Evolutionary conservation across 495 filamentous ascomycete species (phyloP), one percentile per base, ranked within the genome.

Genomic region (Coniosporium apollinis): DNA sequence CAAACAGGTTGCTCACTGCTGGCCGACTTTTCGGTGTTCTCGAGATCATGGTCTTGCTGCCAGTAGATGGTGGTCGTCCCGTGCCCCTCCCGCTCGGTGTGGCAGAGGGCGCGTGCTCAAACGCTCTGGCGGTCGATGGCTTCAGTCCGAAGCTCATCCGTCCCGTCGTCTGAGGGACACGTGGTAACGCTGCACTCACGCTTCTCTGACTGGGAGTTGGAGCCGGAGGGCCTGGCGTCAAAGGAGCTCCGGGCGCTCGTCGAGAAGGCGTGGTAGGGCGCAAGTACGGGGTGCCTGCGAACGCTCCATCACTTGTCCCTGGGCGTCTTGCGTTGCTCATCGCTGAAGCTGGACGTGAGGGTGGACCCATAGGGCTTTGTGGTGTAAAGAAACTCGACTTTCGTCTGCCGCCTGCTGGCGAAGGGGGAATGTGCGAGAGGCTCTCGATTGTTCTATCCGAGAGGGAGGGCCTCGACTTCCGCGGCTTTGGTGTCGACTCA

Each of bases 401-500:
- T 38, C 72, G 56, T 39, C 64, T 58, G 7, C 51, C 49, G n/a
- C 67, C 56, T 2, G 62, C 67, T 5, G 77, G 77, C 13, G 77
- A 78, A 2, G 73, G 63, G 2, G 76, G 70, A 15, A 81, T 63
- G 30, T 65, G 61, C 19, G 76, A 61, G 9, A 82, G 52, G 0
- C 72, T 78, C 41, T 79, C 74, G 22, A 78, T 70, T 8, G 77
- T 78, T 26, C 77, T 59, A 33, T 82, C 77, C 10, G 73, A 76
- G 16, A 82, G 53, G 1, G 76, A 81, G 16, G 71, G 68, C 16
- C 57, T 24, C 9, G 48, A 39, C 34, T 53, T 51, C 39, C 45
- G 36, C 11, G 49, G 19, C 21, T 41, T 34, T 39, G 39, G 32
- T 10, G 42, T 39, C 9, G 17, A 15, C 28, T 42, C 42, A 19